A percentile compares a stretch with the other conserved stretches of the same genome.
Evolutionary conservation across 192 early-diverging fungal species (phyloP).

Genomic region (Lobosporangium transversale): DNA sequence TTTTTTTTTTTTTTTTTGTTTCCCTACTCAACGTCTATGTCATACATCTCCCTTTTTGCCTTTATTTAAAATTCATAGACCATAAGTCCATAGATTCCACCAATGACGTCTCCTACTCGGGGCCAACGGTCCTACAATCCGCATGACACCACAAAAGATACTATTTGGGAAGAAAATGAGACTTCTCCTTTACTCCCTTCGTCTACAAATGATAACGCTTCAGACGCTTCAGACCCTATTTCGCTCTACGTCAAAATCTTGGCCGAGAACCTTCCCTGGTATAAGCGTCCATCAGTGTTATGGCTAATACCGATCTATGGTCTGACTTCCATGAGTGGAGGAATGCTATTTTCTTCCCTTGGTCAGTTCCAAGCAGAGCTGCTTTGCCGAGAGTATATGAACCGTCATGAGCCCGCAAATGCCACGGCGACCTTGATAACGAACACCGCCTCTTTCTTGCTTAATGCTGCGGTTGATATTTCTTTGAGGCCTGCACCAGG

Average conservation of each 20-base stretch:
- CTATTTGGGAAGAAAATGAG: conserved; percentile 16
- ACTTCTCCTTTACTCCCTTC: neutral
- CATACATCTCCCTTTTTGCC: too few relatives aligned
- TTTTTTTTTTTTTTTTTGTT: neutral
- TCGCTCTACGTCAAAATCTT: conserved; percentile 31
- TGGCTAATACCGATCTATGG: conserved; percentile 35
- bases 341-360: conserved; percentile 22
- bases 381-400: conserved; percentile 37
- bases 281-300: conserved; percentile 32
- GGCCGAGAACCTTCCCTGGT: conserved; percentile 25
- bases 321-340: conserved; percentile 10
- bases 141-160: neutral
- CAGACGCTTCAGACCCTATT: conserved; percentile 8
- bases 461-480: neutral
- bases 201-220: neutral
- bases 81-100: neutral
- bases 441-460: neutral
- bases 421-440: neutral
- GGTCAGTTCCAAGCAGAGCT: conserved; percentile 29
- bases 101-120: neutral
- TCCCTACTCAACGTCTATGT: neutral
- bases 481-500: neutral
- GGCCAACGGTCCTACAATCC: neutral
- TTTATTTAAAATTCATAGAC: too few relatives aligned
- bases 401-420: conserved; percentile 17